A percentile compares a stretch with the other conserved stretches of the same genome.
phyloP scores from a whole-genome alignment of 2,329 filamentous ascomycete genomes.

The Botrytis galanthina region DNA sequence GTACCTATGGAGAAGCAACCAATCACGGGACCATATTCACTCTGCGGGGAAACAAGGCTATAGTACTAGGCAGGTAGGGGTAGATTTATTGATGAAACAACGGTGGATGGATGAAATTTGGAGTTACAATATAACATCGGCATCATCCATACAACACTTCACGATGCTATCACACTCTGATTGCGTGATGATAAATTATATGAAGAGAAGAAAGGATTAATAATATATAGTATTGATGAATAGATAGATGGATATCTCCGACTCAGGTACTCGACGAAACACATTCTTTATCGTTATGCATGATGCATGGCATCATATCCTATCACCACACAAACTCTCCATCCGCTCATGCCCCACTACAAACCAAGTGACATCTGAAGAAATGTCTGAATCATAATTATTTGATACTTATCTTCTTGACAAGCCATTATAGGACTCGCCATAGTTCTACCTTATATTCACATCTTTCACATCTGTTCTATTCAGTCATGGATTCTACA shows the following conservation, averaged over 20 bases:
- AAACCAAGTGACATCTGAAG: neutral
- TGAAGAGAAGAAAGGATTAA: neutral
- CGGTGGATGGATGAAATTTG: neutral
- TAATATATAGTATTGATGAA: neutral
- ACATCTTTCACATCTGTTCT: neutral
- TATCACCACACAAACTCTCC: neutral
- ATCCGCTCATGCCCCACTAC: neutral
- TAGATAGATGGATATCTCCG: neutral
- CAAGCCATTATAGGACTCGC: neutral
- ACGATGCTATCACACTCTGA: neutral
- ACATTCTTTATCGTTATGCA: conserved; percentile 1
- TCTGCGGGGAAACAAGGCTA: conserved; percentile 6
- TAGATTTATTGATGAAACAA: neutral
- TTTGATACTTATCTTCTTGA: neutral
- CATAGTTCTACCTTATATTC: neutral
- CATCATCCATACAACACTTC: neutral
- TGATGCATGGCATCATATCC: neutral
- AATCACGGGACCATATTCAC: neutral
- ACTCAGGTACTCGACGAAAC: neutral
- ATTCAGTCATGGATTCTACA: conserved; percentile 30
- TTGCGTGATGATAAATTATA: neutral
- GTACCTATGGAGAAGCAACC: neutral
- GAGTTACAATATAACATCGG: neutral
- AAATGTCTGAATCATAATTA: neutral
- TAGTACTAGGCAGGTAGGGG: neutral